Conservation (phyloP, 1,139 yeast genomes). For the Sugiyamaella paludigena region DNA sequence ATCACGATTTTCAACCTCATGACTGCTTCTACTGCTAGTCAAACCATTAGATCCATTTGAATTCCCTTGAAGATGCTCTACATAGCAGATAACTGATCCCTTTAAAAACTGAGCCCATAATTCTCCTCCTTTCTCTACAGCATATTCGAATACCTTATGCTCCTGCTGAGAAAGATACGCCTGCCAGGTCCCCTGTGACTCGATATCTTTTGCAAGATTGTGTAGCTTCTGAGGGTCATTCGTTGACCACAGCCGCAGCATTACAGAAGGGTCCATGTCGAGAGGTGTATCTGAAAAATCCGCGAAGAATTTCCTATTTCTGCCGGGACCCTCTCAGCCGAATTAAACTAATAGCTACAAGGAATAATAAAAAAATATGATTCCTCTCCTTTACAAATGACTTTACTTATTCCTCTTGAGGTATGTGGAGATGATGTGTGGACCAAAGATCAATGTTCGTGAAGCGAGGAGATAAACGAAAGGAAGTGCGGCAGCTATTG, state of each 20-base stretch:
- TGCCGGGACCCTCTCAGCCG: background rate
- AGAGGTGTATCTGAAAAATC: no score
- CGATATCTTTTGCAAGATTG: slow-evolving; percentile 39
- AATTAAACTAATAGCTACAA: background rate
- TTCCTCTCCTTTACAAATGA: no score
- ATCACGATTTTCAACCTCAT: background rate
- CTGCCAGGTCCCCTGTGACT: slow-evolving; percentile 40
- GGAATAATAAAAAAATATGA: background rate
- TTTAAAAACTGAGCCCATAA: slow-evolving; percentile 38
- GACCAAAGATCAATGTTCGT: no score
- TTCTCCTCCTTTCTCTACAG: slow-evolving; percentile 34
- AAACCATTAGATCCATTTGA: slow-evolving; percentile 6
- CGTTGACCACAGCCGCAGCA: slow-evolving; percentile 36
- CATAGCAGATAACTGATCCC: slow-evolving; percentile 35
- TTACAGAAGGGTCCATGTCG: slow-evolving; percentile 14
- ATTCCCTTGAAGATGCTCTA: slow-evolving; percentile 22
- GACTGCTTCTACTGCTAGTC: background rate
- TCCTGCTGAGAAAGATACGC: slow-evolving; percentile 40
- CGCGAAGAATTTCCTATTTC: no score
- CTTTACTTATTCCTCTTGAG: no score
- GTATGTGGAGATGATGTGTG: no score
- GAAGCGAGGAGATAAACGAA: background rate
- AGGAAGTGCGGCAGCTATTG: no score
- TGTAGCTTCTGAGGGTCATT: slow-evolving; percentile 37
- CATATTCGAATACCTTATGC: slow-evolving; percentile 38